Percentiles rank a stretch among this genome's conserved stretches.
These are phyloP conservation scores for Dipodascopsis tothii DNA, from an alignment of 805 yeast species.

Conservation along the genomic window DNA sequence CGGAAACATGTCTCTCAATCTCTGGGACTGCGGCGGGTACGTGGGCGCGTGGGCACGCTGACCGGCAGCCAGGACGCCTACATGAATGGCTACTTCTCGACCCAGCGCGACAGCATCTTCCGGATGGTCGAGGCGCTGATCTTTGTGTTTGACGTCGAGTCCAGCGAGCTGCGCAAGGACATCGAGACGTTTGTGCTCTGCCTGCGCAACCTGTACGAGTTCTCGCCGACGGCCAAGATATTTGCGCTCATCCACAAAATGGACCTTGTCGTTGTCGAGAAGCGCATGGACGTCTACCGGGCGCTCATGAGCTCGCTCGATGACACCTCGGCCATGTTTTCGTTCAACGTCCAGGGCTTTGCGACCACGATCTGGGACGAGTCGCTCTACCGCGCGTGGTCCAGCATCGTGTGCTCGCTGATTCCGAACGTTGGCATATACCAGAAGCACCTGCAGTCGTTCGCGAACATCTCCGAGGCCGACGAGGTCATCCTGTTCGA, in stretches of 20 bases:
- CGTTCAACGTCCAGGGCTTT: conserved; percentile 49
- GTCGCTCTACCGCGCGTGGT: conserved; percentile 85
- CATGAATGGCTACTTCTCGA: conserved; percentile 86
- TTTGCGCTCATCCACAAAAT: conserved; percentile 89
- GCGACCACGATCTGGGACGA: conserved; percentile 98
- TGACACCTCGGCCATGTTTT: conserved; percentile 45
- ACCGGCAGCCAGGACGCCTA: conserved; percentile 70
- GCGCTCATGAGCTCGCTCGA: conserved; percentile 78
- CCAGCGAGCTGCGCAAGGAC: conserved; percentile 84
- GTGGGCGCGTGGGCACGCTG: neutral
- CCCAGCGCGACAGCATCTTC: conserved; percentile 85
- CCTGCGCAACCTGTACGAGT: conserved; percentile 69
- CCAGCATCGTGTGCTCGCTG: conserved; percentile 85
- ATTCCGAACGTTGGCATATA: conserved; percentile 84
- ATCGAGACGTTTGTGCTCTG: conserved; percentile 85
- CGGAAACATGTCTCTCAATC: conserved; percentile 88
- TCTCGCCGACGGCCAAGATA: conserved; percentile 83
- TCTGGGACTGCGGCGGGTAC: conserved; percentile 95
- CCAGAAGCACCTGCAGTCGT: conserved; percentile 64
- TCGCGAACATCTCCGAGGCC: conserved; percentile 70
- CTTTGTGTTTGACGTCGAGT: conserved; percentile 93
- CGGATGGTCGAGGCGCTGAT: conserved; percentile 92
- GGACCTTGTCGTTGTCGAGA: conserved; percentile 60
- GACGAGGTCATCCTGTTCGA: conserved; percentile 88
- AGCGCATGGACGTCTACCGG: conserved; percentile 53